phyloP scores from a whole-genome alignment of 2,329 filamentous ascomycete species.

The Ciborinia camelliae region DNA sequence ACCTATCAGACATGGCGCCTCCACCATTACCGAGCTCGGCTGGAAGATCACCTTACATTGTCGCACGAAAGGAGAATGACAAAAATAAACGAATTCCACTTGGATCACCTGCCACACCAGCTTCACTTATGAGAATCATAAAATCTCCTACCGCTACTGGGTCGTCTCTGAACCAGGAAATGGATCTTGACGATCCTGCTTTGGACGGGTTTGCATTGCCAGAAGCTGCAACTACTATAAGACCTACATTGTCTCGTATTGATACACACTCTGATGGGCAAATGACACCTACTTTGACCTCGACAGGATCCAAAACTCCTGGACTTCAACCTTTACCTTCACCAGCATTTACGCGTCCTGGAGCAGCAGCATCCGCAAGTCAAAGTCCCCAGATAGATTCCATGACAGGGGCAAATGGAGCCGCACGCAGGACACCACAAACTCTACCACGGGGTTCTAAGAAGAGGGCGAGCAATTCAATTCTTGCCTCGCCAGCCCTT shows the following conservation, averaged over 20 bases:
- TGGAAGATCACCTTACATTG: slow-evolving; percentile 64
- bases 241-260: slow-evolving; percentile 47
- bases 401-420: slow-evolving; percentile 47
- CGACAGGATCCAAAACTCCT: slow-evolving; percentile 38
- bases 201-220: slow-evolving; percentile 70
- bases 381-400: slow-evolving; percentile 53
- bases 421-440: slow-evolving; percentile 51
- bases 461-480: slow-evolving; percentile 69
- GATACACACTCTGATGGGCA: slow-evolving; percentile 51
- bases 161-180: slow-evolving; percentile 45
- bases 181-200: slow-evolving; percentile 47
- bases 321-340: slow-evolving; percentile 43
- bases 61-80: slow-evolving; percentile 48
- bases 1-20: slow-evolving; percentile 62
- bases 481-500: slow-evolving; percentile 81
- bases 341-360: slow-evolving; percentile 40
- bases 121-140: slow-evolving; percentile 78
- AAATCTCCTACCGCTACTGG: slow-evolving; percentile 34
- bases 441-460: slow-evolving; percentile 55
- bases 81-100: slow-evolving; percentile 37
- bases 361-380: slow-evolving; percentile 44
- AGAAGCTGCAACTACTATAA: slow-evolving; percentile 59
- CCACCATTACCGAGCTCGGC: slow-evolving; percentile 62
- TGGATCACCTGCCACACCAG: slow-evolving; percentile 72
- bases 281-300: slow-evolving; percentile 52